Evolutionary conservation across 345 rosid genomes (phyloP).

Genomic region (Euphorbia tirucalli): DNA sequence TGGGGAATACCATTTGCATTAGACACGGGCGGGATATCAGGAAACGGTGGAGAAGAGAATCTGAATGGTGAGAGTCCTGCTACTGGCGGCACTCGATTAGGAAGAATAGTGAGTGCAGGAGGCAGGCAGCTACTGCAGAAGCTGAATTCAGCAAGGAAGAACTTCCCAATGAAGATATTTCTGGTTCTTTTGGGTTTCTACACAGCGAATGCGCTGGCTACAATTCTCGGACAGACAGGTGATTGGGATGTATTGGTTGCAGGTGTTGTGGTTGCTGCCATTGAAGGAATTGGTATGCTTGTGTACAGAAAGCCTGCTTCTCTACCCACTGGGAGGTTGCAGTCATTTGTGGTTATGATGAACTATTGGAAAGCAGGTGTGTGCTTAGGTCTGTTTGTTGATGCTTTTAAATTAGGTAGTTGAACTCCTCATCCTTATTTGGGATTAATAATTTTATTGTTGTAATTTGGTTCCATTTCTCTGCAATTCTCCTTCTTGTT

Average conservation of each 20-base stretch:
- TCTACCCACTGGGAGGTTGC: constrained; percentile 47
- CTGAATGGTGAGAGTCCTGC: constrained; percentile 47
- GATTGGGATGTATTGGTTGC: constrained; percentile 98
- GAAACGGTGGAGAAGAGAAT: constrained; percentile 52
- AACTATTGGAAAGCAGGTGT: constrained; percentile 98
- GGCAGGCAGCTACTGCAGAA: constrained; percentile 73
- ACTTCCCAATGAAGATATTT: constrained; percentile 89
- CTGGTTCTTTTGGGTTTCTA: constrained; percentile 86
- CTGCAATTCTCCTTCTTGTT: not conserved
- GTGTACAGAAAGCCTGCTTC: constrained; percentile 65
- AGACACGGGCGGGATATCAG: constrained; percentile 67
- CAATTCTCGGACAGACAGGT: constrained; percentile 97
- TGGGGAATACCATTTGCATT: constrained; percentile 67
- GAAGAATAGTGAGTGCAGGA: constrained; percentile 82
- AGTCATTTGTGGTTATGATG: constrained; percentile 71
- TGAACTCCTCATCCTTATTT: too few relatives aligned
- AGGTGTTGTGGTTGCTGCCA: constrained; percentile 87
- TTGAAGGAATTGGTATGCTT: constrained; percentile 94
- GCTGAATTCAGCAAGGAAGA: constrained; percentile 75
- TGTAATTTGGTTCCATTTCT: not conserved
- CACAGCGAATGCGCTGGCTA: constrained; percentile 94
- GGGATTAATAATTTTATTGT: not conserved
- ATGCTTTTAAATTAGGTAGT: constrained; percentile 94
- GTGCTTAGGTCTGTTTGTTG: constrained; percentile 95
- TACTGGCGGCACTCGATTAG: constrained; percentile 78